Evolutionary conservation across 768 basidiomycete species (phyloP), one percentile per base, ranked within the genome.

Genomic region (Kwoniella dejecticola): DNA sequence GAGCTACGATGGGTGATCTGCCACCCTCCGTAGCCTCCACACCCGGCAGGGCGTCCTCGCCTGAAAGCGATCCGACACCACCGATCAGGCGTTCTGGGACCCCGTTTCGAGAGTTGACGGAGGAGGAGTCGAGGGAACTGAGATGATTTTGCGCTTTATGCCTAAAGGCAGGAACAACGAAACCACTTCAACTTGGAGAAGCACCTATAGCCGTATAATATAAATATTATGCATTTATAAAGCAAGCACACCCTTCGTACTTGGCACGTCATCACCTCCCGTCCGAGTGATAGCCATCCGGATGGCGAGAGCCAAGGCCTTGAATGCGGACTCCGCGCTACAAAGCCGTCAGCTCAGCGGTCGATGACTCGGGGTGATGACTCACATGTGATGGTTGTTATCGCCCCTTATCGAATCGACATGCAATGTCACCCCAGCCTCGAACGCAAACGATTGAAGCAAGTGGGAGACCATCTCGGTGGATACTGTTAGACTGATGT

Each of bases 391-490:
- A 78, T 99, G 96, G 75, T 99, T 96, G 80, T 99, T 99, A 71
- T 91, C 88, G 41, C 96, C 96, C 31, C 93, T 84, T 42, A 99
- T 82, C 42, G 91, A 92, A 73, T 99, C 96, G 52, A 98, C 84
- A 74, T 98, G 95, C 47, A 99, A 82, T 2, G 96, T 98, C 21
- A 87, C 88, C 6, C 94, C 94, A 1, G 95, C 89, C 0, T 91
- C 91, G 65, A 92, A 92, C n/a, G 95, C 90, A 75, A 99, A 99
- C 3, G 93, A 96, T 81, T 96, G 89, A 79, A 99, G 91, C 55
- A 99, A 84, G 77, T 99, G 96, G 30, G 95, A 91, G 56, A 99
- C 87, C 94, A 99, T 97, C 82, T 99, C 96, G 6, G 91, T 91
- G 3, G 79, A 80, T 24, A 80, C 79, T 79, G 63, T 7, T 24